Evolutionary conservation across 441 rosid species (phyloP).

Genomic region (Gossypium trilobum): DNA sequence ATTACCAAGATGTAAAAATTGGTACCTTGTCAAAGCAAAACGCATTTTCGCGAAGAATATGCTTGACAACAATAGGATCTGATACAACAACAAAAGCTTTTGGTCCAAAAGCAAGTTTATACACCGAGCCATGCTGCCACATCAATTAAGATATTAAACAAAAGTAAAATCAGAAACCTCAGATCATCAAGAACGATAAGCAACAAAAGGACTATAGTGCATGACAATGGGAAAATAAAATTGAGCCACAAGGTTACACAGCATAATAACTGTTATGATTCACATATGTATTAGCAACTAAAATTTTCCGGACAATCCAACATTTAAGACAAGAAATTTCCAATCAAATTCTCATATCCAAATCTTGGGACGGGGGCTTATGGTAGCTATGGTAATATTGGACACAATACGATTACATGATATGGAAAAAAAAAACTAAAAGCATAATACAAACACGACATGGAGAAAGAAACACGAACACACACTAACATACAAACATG

Average conservation of each 20-base stretch:
- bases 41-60: slow-evolving; percentile 75
- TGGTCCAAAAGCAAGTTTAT: slow-evolving; percentile 95
- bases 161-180: background rate
- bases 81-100: slow-evolving; percentile 94
- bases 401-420: background rate
- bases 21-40: slow-evolving; percentile 86
- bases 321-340: background rate
- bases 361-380: background rate
- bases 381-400: background rate
- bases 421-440: background rate
- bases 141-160: slow-evolving; percentile 11
- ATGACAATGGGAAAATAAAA: background rate
- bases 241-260: background rate
- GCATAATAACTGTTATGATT: background rate
- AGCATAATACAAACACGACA: background rate
- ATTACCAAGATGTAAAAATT: background rate
- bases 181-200: background rate
- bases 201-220: slow-evolving; percentile 4
- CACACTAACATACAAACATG: background rate
- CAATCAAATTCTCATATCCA: background rate
- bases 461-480: no score
- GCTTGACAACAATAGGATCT: slow-evolving; percentile 78
- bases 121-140: slow-evolving; percentile 81
- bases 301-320: background rate
- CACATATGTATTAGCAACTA: background rate